Conservation (phyloP, 495 filamentous ascomycete species). For the Aspergillus bridgeri region DNA sequence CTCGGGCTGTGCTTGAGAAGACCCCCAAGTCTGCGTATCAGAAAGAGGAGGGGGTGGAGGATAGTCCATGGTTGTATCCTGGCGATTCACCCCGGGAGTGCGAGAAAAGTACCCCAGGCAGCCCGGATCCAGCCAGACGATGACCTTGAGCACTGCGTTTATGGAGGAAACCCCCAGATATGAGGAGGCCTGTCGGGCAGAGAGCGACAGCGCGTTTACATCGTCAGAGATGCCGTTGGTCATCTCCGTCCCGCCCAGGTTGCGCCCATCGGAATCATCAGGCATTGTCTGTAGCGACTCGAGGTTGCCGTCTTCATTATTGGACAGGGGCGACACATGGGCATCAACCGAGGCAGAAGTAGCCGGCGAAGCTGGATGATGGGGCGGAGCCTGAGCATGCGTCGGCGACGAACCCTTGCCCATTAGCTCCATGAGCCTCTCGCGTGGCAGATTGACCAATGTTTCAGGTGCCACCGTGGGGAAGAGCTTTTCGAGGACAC, state of each 20-base stretch:
- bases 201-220: conserved; percentile 76
- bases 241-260: conserved; percentile 36
- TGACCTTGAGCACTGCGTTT: conserved; percentile 75
- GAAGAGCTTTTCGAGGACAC: conserved; percentile 37
- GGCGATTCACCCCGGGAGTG: conserved; percentile 25
- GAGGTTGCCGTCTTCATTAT: conserved; percentile 39
- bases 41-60: conserved; percentile 28
- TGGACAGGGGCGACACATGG: conserved; percentile 37
- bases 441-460: conserved; percentile 41
- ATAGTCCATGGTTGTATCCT: conserved; percentile 14
- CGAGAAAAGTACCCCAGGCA: conserved; percentile 54
- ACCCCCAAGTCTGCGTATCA: conserved; percentile 19
- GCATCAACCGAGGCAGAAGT: conserved; percentile 39
- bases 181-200: conserved; percentile 65
- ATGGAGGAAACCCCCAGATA: conserved; percentile 83
- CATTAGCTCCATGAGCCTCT: conserved; percentile 48
- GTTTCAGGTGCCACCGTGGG: conserved; percentile 35
- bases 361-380: conserved; percentile 39
- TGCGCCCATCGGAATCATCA: conserved; percentile 30
- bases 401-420: conserved; percentile 5
- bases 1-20: conserved; percentile 15
- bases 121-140: conserved; percentile 69
- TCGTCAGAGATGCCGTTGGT: conserved; percentile 73
- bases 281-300: conserved; percentile 43
- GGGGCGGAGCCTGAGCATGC: conserved; percentile 21